phyloP scores from a whole-genome alignment of 2,329 filamentous ascomycete genomes.

The Albophoma yamanashiensis region DNA sequence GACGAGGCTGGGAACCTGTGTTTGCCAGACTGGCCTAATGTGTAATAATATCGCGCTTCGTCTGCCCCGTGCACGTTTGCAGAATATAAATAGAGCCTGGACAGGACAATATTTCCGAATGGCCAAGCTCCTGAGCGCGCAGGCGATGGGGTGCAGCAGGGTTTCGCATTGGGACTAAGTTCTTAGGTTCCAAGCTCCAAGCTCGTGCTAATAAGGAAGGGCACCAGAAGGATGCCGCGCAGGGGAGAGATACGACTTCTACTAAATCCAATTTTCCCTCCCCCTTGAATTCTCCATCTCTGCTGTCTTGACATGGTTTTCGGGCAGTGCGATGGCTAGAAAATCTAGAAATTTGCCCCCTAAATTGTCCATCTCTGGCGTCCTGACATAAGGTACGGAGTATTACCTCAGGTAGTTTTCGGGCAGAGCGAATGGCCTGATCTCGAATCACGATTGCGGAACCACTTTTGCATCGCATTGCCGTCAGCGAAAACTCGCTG shows the following conservation, averaged over 20 bases:
- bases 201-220: background rate
- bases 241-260: background rate
- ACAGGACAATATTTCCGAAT: background rate
- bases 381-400: too few species aligned
- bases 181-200: too few species aligned
- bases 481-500: too few species aligned
- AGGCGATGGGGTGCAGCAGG: background rate
- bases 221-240: background rate
- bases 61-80: background rate
- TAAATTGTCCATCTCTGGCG: too few species aligned
- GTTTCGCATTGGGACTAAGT: background rate
- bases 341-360: too few species aligned
- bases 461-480: too few species aligned
- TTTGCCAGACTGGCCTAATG: background rate
- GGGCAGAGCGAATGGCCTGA: background rate
- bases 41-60: background rate
- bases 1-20: background rate
- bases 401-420: too few species aligned
- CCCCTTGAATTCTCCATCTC: too few species aligned
- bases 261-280: background rate
- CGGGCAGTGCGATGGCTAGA: too few species aligned
- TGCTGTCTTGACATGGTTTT: too few species aligned
- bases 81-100: background rate
- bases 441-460: background rate
- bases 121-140: background rate